Conservation (phyloP, 192 early-diverging fungal genomes). For the Coemansia sp. region DNA sequence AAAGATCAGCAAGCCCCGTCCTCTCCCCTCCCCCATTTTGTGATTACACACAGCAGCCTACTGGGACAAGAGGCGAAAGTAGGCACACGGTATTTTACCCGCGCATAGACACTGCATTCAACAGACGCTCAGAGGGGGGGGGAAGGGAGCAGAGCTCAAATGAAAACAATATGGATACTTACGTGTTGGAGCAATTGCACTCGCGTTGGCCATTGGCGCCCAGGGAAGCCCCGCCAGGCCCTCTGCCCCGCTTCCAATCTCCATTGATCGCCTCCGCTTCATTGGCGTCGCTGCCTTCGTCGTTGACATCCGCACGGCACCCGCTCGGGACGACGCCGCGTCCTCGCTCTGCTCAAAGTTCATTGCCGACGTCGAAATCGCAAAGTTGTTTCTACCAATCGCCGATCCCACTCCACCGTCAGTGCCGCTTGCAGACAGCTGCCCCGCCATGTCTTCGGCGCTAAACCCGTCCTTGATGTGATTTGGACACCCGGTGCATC, state of each 20-base stretch:
- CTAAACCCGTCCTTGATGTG: constrained; percentile 43
- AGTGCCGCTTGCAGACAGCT: not conserved
- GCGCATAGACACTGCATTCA: constrained; percentile 1
- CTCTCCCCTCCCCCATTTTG: not conserved
- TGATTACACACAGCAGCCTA: not conserved
- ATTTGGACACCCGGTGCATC: constrained; percentile 37
- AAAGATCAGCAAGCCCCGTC: not conserved
- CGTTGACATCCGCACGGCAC: not conserved
- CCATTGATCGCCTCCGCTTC: constrained; percentile 41
- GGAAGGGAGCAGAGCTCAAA: not conserved
- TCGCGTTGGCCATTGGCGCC: constrained; percentile 36
- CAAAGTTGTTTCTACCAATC: constrained; percentile 15
- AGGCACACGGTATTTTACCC: not conserved
- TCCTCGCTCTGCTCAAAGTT: constrained; percentile 19
- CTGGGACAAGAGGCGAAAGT: not conserved
- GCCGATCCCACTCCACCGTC: constrained; percentile 1
- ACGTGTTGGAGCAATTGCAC: constrained; percentile 31
- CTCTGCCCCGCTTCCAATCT: constrained; percentile 33
- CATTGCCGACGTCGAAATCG: constrained; percentile 7
- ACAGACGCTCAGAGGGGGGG: not conserved
- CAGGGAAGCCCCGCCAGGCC: constrained; percentile 42
- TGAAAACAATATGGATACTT: constrained; percentile 21
- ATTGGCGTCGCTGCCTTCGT: not conserved
- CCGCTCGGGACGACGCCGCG: not conserved
- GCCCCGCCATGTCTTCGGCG: constrained; percentile 16